A percentile compares a stretch with the other conserved stretches of the same genome.
These are phyloP conservation scores for Vararia minispora DNA, from an alignment of 768 basidiomycete species.

Conservation along the genomic window DNA sequence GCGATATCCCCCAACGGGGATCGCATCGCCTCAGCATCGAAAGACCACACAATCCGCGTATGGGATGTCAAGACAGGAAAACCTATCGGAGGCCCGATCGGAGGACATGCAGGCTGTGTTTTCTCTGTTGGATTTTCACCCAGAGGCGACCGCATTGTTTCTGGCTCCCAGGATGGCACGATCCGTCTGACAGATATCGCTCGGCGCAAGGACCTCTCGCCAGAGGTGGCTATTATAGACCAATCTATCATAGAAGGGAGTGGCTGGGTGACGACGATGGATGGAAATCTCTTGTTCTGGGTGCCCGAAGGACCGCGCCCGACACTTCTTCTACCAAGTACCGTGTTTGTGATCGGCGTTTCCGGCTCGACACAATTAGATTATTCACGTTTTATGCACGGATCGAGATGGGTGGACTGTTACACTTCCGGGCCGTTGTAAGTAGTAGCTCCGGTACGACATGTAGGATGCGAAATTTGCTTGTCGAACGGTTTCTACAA, in stretches of 20 bases:
- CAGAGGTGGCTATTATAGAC: background rate
- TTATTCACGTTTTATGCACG: constrained; percentile 4
- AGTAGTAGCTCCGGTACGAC: background rate
- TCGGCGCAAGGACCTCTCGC: background rate
- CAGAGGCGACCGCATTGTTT: constrained; percentile 1
- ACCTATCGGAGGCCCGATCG: constrained; percentile 22
- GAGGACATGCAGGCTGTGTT: constrained; percentile 37
- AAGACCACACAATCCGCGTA: constrained; percentile 37
- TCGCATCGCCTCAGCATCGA: constrained; percentile 15
- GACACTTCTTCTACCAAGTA: background rate
- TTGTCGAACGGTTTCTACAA: constrained; percentile 1
- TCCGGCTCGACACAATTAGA: background rate
- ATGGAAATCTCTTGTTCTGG: background rate
- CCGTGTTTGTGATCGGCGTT: background rate
- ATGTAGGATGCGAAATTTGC: background rate
- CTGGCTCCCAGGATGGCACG: constrained; percentile 5
- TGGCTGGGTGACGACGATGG: constrained; percentile 3
- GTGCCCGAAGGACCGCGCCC: constrained; percentile 2
- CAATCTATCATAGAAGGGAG: background rate
- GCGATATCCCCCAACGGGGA: constrained; percentile 11
- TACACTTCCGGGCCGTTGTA: background rate
- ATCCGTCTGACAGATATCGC: constrained; percentile 8
- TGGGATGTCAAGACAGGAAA: constrained; percentile 31
- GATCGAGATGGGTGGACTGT: too few relatives aligned
- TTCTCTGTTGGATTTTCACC: constrained; percentile 41